Evolutionary conservation across 768 basidiomycete genomes (phyloP).

Genomic region (Leucocoprinus birnbaumii): DNA sequence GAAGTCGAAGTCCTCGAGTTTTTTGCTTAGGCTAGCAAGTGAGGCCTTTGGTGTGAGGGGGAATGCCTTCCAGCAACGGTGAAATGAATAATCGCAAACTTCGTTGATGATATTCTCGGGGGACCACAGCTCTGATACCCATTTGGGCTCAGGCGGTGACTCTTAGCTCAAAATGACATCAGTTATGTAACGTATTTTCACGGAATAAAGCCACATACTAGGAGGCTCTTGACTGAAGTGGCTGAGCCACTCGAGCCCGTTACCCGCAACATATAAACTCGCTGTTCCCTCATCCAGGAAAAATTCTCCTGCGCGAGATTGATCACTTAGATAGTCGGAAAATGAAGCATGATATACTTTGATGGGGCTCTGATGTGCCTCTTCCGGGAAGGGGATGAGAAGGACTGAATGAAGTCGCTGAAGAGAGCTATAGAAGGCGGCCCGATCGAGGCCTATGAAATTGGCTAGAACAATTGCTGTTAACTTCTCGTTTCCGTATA

Average conservation of each 20-base stretch:
- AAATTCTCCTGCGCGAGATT: neutral
- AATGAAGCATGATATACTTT: neutral
- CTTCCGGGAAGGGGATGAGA: neutral
- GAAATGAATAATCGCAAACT: no score
- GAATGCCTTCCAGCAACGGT: no score
- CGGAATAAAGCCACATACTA: no score
- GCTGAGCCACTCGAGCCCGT: slow-evolving; percentile 4
- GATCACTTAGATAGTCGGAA: neutral
- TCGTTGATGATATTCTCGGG: no score
- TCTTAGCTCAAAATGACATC: no score
- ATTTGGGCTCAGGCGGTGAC: no score
- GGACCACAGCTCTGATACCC: no score
- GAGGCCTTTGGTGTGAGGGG: no score
- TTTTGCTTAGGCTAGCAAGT: no score
- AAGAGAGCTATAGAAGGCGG: neutral
- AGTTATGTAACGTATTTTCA: no score
- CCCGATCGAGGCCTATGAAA: neutral
- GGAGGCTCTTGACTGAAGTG: neutral
- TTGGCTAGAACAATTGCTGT: neutral
- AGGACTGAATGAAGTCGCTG: neutral
- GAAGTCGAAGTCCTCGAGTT: no score
- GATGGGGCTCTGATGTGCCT: neutral
- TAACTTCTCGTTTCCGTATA: neutral
- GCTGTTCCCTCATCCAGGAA: neutral
- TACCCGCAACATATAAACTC: neutral